Base-by-base conservation (phyloP, 2,329 filamentous ascomycete species). In the Aspergillus japonicus region DNA sequence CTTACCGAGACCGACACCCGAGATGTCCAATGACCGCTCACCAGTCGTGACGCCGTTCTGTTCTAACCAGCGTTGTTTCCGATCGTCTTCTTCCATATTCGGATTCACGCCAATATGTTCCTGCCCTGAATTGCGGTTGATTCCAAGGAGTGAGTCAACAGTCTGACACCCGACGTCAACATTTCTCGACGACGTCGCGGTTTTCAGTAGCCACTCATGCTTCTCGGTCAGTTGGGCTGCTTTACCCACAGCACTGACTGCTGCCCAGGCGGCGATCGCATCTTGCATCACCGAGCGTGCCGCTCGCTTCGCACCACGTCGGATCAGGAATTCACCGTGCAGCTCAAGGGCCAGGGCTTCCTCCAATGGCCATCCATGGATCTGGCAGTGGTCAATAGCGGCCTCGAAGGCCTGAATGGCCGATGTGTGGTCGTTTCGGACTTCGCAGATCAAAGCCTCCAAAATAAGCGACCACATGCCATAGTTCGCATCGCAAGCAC, bases 181-280 rank as follows among this genome's bases (percentile, higher is more conserved):
- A 3, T 77, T 82, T 35, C 80, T 78, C 8, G 82, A 75, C 3
- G 79, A 80, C 2, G 79, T 78, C 3, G 82, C 82, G 11, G 82
- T 83, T 62, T 82, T 82, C 29, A 88, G 73, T n/a, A 88, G 68
- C 78, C 82, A 87, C 64, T 86, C 85, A 61, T 86, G 84, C 64
- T 85, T 87, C 58, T 82, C 80, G 2, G 79, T 73, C 7, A 88
- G 72, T 48, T 87, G 83, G 31, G 80, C 75, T 3, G 83, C 83
- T 69, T 88, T 88, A 10, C 85, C 86, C 60, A 75, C 76, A 1
- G 85, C 86, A 42, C 83, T 82, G 50, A 87, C 80, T 14, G 82
- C 78, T 50, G 82, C 79, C 74, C 87, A 89, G 8, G 83, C 82
- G 11, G 83, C 80, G 51, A 88, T 82, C 23, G 82, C 80, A 60